A percentile compares a stretch with the other conserved stretches of the same genome.
These are phyloP conservation scores for Cercospora zeina DNA, from an alignment of 2,329 filamentous ascomycete species.

Conservation along the genomic window DNA sequence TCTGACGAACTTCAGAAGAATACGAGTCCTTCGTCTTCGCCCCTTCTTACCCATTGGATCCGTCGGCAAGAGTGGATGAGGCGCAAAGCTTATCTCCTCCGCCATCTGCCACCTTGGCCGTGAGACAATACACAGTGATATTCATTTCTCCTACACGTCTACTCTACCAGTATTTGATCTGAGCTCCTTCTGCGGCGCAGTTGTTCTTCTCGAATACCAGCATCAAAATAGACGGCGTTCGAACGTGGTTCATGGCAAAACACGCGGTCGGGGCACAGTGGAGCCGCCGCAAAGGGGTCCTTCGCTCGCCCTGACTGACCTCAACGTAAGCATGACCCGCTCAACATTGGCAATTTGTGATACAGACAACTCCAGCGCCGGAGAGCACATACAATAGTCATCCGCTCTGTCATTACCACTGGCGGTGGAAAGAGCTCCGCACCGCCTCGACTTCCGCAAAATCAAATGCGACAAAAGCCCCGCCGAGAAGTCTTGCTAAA, in stretches of 20 bases:
- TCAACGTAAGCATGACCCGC: background rate
- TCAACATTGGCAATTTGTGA: background rate
- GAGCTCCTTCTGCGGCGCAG: background rate
- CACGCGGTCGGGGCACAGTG: background rate
- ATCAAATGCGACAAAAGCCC: background rate
- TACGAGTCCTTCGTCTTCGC: background rate
- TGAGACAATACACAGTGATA: background rate
- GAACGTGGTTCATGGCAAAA: background rate
- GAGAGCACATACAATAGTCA: background rate
- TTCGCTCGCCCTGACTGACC: background rate
- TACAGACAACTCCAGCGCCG: background rate
- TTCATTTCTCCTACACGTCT: background rate
- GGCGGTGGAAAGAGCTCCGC: background rate
- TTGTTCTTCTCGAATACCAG: background rate
- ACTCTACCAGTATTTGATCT: background rate
- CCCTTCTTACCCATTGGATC: slow-evolving; percentile 1
- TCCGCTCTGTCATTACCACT: background rate
- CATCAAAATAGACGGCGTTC: background rate
- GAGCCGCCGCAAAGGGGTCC: background rate
- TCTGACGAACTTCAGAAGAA: background rate
- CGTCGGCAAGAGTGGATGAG: slow-evolving; percentile 7
- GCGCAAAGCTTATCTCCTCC: slow-evolving; percentile 10
- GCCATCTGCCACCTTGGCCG: background rate
- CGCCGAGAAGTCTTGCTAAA: background rate
- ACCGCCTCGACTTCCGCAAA: background rate